Evolutionary conservation across 768 basidiomycete genomes (phyloP), one percentile per base, ranked within the genome.

Genomic region (Serendipita sp.): DNA sequence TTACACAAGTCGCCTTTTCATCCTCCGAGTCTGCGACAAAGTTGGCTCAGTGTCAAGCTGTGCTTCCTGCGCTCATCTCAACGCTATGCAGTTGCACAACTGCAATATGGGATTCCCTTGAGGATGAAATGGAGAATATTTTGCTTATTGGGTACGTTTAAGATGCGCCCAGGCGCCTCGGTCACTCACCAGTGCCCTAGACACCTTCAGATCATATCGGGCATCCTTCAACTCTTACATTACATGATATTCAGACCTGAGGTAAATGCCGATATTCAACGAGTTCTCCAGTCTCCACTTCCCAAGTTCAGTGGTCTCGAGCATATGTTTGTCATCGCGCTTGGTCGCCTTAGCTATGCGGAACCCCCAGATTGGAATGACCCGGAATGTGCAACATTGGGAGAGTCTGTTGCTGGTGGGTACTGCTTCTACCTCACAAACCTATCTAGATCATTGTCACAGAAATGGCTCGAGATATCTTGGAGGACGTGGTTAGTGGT

Each of bases 341-440:
- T 92, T 63, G 86, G 89, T 44, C 79, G 88, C 66, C 74, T 92
- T 53, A 83, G 84, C 64, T 90, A 82, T 65, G 83, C 85, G 3
- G 83, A 83, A 52, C 75, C 80, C 10, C 85, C 85, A 15, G 77
- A 80, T 48, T 87, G 84, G 83, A 71, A 86, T 36, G 73, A 76
- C 27, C 64, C 65, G 15, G 70, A 75, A 53, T 70, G 73, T 15
- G 76, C 74, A 64, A 69, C 71, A 23, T 77, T 79, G 50, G 69
- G 84, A 45, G 76, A 76, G 66, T 69, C 73, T 31, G 73, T 82
- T 37, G 74, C 76, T 67, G 83, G 86, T 83, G 70, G 58, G 78
- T 69, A 18, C 16, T 13, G 31, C 31, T 40, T 46, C 33, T 63
- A 27, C 33, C 62, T 27, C 40, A 31, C 44, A 44, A 40, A 6